These are phyloP conservation scores for Agaricus bisporus DNA, from an alignment of 768 basidiomycete genomes.

Conservation along the genomic window DNA sequence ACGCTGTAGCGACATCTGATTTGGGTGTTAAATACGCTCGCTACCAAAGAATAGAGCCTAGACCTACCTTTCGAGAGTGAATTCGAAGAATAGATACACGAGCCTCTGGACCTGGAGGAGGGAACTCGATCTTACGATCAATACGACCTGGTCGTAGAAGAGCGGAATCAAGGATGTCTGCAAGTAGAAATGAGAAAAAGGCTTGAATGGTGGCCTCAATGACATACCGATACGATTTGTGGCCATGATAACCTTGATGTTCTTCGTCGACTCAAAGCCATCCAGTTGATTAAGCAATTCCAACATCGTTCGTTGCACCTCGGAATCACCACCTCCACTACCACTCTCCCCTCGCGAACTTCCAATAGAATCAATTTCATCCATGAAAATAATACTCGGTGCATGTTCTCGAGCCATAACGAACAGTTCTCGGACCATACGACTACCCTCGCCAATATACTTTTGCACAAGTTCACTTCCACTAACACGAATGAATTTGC, in stretches of 20 bases:
- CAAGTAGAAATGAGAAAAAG: not conserved
- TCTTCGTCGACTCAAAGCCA: constrained; percentile 94
- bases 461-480: constrained; percentile 96
- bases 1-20: constrained; percentile 92
- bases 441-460: constrained; percentile 94
- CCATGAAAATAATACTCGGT: constrained; percentile 99
- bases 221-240: constrained; percentile 87
- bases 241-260: constrained; percentile 95
- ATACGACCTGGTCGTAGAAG: constrained; percentile 92
- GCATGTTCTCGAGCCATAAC: constrained; percentile 98
- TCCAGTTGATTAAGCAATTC: constrained; percentile 86
- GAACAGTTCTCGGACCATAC: constrained; percentile 97
- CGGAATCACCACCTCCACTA: constrained; percentile 81
- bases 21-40: not conserved
- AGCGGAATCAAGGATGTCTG: constrained; percentile 92
- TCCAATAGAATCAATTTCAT: constrained; percentile 98
- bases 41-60: not conserved
- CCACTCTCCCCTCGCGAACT: constrained; percentile 90
- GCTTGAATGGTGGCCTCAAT: not conserved
- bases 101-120: constrained; percentile 94
- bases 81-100: constrained; percentile 96
- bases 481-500: constrained; percentile 93
- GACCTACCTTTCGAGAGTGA: constrained; percentile 82
- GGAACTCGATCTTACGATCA: constrained; percentile 96
- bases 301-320: constrained; percentile 88